Percentiles rank a stretch among this genome's conserved stretches.
Conservation (phyloP, 768 basidiomycete species). For the Lepiota brunneoincarnata region DNA sequence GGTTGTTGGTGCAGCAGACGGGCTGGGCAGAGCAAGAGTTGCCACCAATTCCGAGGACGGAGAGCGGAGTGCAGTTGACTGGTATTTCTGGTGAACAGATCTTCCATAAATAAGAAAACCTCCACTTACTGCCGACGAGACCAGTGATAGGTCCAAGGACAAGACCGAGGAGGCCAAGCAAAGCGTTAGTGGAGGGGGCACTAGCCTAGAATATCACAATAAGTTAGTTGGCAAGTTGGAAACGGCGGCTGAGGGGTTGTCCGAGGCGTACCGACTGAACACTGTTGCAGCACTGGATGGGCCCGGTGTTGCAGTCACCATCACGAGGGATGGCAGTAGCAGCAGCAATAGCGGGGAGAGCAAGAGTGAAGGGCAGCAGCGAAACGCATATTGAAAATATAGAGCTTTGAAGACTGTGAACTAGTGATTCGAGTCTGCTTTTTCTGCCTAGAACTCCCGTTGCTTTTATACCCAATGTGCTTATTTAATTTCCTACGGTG, state of each 20-base stretch:
- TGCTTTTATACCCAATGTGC: too few relatives aligned
- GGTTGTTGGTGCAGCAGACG: slow-evolving; percentile 35
- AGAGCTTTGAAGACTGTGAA: not conserved
- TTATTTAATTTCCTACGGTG: too few relatives aligned
- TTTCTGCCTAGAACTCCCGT: too few relatives aligned
- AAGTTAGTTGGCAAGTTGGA: not conserved
- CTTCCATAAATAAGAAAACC: not conserved
- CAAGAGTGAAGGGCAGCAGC: slow-evolving; percentile 17
- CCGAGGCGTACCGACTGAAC: slow-evolving; percentile 6
- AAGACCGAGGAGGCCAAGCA: slow-evolving; percentile 11
- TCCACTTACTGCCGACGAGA: slow-evolving; percentile 15
- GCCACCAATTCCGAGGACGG: slow-evolving; percentile 14
- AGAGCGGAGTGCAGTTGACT: slow-evolving; percentile 20
- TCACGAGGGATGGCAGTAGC: slow-evolving; percentile 15
- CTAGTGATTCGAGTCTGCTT: not conserved
- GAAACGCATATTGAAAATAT: slow-evolving; percentile 18
- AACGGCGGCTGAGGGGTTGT: not conserved
- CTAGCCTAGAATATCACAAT: not conserved
- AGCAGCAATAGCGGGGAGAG: slow-evolving; percentile 21
- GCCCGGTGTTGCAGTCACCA: slow-evolving; percentile 21
- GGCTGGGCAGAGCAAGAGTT: slow-evolving; percentile 24
- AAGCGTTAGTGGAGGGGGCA: not conserved
- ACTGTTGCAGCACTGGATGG: slow-evolving; percentile 19
- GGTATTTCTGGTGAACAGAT: not conserved
- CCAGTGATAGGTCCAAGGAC: slow-evolving; percentile 19